A percentile compares a stretch with the other conserved stretches of the same genome.
Conservation (phyloP, 441 rosid genomes). For the Adansonia madagascariensis region DNA sequence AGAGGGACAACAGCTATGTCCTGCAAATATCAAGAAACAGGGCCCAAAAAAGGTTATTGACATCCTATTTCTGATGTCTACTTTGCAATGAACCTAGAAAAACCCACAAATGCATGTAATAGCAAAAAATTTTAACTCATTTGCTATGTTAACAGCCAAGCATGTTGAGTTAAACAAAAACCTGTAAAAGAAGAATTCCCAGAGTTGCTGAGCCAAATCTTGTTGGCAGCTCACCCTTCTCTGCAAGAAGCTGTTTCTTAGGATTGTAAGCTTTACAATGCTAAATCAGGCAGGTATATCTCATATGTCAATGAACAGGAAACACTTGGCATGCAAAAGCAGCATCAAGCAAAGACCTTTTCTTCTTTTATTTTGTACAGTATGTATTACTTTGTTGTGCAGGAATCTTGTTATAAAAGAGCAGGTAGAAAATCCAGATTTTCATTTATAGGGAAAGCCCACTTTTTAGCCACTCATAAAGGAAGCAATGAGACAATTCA, state of each 20-base stretch:
- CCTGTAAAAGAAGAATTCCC: slow-evolving; percentile 98
- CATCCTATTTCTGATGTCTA: slow-evolving; percentile 27
- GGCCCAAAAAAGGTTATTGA: slow-evolving; percentile 34
- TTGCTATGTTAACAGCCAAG: slow-evolving; percentile 19
- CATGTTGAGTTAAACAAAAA: slow-evolving; percentile 32
- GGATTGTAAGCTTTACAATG: slow-evolving; percentile 43
- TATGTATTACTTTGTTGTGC: neutral
- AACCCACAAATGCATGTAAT: slow-evolving; percentile 21
- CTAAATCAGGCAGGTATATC: neutral
- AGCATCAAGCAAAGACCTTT: neutral
- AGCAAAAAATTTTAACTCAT: slow-evolving; percentile 29
- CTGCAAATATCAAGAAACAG: slow-evolving; percentile 50
- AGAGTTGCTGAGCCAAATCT: slow-evolving; percentile 97
- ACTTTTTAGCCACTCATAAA: neutral
- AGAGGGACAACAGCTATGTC: slow-evolving; percentile 97
- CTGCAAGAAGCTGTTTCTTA: slow-evolving; percentile 89
- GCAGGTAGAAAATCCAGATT: neutral
- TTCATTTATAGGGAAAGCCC: neutral
- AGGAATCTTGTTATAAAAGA: neutral
- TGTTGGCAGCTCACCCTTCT: slow-evolving; percentile 97
- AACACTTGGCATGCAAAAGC: neutral
- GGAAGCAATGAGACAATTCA: neutral
- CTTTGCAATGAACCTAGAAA: slow-evolving; percentile 29
- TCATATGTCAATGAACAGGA: neutral
- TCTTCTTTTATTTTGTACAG: neutral